Conservation (phyloP, 768 basidiomycete genomes). For the Lanmaoa rubissima region DNA sequence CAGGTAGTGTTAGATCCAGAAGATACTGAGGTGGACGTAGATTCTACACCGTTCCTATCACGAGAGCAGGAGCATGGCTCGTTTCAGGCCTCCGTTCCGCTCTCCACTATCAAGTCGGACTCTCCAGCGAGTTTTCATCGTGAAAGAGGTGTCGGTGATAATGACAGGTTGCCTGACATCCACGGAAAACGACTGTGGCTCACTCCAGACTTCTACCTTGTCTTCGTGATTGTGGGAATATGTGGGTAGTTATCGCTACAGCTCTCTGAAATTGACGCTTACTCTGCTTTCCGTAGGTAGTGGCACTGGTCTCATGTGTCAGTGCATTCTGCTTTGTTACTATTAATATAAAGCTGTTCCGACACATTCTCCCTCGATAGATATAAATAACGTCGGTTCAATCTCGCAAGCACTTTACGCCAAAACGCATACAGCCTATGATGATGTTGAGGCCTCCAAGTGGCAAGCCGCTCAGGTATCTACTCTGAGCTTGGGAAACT, state of each 20-base stretch:
- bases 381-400: conserved; percentile 86
- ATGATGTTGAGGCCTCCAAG: conserved; percentile 60
- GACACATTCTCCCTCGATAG: conserved; percentile 32
- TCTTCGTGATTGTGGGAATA: conserved; percentile 54
- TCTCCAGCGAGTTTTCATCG: conserved; percentile 3
- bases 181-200: conserved; percentile 51
- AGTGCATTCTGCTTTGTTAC: conserved; percentile 18
- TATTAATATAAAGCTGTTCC: too few species aligned
- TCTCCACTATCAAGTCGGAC: conserved; percentile 25
- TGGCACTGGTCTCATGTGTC: conserved; percentile 78
- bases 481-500: conserved; percentile 78
- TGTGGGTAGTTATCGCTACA: conserved; percentile 39
- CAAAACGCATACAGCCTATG: conserved; percentile 57
- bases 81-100: conserved; percentile 10
- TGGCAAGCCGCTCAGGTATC: conserved; percentile 89
- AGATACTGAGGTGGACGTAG: conserved; percentile 17
- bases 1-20: conserved; percentile 10
- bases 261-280: not conserved
- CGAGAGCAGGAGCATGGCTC: conserved; percentile 17
- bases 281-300: conserved; percentile 44
- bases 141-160: conserved; percentile 4
- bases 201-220: conserved; percentile 61
- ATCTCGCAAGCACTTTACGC: conserved; percentile 70
- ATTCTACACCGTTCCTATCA: conserved; percentile 23
- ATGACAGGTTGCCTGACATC: conserved; percentile 46